Conservation (phyloP, 2,329 filamentous ascomycete genomes). For the Monosporascus sp. region DNA sequence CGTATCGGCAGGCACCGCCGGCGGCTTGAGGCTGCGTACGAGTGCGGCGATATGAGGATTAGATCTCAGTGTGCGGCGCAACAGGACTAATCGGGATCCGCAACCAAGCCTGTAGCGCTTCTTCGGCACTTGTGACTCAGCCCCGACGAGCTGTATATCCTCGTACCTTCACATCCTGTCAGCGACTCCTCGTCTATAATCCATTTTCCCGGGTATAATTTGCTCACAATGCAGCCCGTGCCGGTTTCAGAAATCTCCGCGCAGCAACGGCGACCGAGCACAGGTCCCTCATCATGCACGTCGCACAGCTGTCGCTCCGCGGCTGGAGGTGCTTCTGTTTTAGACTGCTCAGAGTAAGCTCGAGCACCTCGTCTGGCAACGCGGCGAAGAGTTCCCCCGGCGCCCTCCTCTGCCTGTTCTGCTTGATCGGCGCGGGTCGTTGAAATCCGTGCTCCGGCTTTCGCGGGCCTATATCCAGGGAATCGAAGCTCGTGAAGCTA, state of each 20-base stretch:
- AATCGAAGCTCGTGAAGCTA: conserved; percentile 37
- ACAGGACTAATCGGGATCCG: conserved; percentile 48
- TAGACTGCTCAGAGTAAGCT: conserved; percentile 50
- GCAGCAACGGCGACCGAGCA: conserved; percentile 46
- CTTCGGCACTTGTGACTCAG: conserved; percentile 50
- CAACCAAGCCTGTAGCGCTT: conserved; percentile 52
- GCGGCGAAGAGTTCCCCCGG: conserved; percentile 50
- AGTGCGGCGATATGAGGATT: conserved; percentile 48
- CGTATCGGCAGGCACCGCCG: conserved; percentile 37
- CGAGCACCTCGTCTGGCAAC: conserved; percentile 54
- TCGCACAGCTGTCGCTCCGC: conserved; percentile 51
- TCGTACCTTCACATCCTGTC: conserved; percentile 40
- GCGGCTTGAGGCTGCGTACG: conserved; percentile 55
- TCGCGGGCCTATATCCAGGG: conserved; percentile 29
- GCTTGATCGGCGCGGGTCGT: conserved; percentile 30
- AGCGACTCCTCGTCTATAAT: conserved; percentile 1
- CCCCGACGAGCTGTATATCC: conserved; percentile 53
- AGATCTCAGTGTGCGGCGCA: conserved; percentile 52
- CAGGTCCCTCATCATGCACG: conserved; percentile 60
- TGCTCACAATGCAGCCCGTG: conserved; percentile 45
- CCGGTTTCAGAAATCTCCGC: conserved; percentile 47
- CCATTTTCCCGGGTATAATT: not conserved
- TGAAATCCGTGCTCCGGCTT: conserved; percentile 26
- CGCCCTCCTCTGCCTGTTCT: conserved; percentile 27
- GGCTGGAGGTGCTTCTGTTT: conserved; percentile 45